phyloP scores from a whole-genome alignment of 768 basidiomycete genomes.

The Termitomyces sp. region DNA sequence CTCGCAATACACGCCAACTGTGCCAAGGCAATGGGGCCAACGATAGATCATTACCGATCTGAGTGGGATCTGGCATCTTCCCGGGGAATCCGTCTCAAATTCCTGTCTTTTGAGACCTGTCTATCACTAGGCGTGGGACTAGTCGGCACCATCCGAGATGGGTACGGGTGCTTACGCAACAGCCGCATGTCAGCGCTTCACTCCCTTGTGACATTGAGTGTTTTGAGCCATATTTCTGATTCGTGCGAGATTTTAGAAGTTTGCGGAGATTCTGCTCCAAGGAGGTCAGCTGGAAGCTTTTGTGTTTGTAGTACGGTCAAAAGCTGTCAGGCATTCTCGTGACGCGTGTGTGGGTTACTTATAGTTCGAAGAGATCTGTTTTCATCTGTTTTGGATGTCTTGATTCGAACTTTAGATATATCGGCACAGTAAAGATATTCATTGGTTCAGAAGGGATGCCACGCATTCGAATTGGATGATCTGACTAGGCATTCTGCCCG shows the following conservation, averaged over 20 bases:
- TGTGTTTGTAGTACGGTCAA: not conserved
- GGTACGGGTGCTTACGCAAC: slow-evolving; percentile 56
- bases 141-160: slow-evolving; percentile 36
- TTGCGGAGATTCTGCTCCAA: slow-evolving; percentile 36
- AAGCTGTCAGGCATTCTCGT: not conserved
- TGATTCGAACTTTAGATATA: not conserved
- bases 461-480: not conserved
- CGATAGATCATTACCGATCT: slow-evolving; percentile 56
- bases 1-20: slow-evolving; percentile 49
- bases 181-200: slow-evolving; percentile 41
- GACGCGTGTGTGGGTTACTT: not conserved
- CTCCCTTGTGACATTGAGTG: slow-evolving; percentile 40
- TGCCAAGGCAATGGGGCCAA: slow-evolving; percentile 37
- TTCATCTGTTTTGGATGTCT: not conserved
- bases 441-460: not conserved
- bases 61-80: slow-evolving; percentile 63
- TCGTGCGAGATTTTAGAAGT: slow-evolving; percentile 57
- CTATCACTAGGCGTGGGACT: not conserved
- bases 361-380: not conserved
- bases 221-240: slow-evolving; percentile 50
- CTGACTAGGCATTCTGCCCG: not conserved
- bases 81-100: slow-evolving; percentile 32
- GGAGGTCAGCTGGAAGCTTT: slow-evolving; percentile 11
- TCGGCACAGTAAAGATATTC: not conserved
- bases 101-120: not conserved